Evolutionary conservation across 495 filamentous ascomycete species (phyloP), one percentile per base, ranked within the genome.

Genomic region (Xeromyces bisporus): DNA sequence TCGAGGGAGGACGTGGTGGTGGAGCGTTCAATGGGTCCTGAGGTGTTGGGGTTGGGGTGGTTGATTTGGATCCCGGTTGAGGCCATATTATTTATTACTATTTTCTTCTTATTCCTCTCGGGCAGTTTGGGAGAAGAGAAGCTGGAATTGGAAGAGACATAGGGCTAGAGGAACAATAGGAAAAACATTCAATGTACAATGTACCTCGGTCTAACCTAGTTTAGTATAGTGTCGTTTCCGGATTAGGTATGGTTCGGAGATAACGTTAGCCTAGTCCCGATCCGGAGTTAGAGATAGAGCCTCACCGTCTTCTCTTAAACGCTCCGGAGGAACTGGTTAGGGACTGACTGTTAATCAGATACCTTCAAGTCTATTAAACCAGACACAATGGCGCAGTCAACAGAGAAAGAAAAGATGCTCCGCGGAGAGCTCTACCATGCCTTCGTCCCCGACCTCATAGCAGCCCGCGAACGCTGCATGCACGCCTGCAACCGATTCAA

Each of bases 401-500:
- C 44, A 0, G 51, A 58, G 18, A 44, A 38, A 32, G 48, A 58
- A 24, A 54, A 51, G 25, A 58, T 58, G 50, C 47, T 43, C 10
- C 50, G 51, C 7, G 60, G 57, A 3, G 58, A 64, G 35, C 52
- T 63, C 6, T 65, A 53, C 33, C 48, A 58, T 32, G 67, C 69
- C 8, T 73, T 73, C 39, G 61, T 60, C 2, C 68, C 67, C 0
- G 59, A 69, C 8, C 48, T 73, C 6, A 47, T 64, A 6, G 63
- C 61, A 1, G 76, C 63, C 9, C 69, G 82, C 2, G 40, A 47
- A 6, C 58, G 71, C 10, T 80, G 77, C 46, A 57, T 61, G 21
- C 42, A 47, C 9, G 78, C 78, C 1, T 71, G 61, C 43, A 46
- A 56, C 18, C 58, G 58, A 1, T 83, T 73, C 55, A 89, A 83